Evolutionary conservation across 805 yeast species (phyloP), one percentile per base, ranked within the genome.

Genomic region (Cyberlindnera americana): DNA sequence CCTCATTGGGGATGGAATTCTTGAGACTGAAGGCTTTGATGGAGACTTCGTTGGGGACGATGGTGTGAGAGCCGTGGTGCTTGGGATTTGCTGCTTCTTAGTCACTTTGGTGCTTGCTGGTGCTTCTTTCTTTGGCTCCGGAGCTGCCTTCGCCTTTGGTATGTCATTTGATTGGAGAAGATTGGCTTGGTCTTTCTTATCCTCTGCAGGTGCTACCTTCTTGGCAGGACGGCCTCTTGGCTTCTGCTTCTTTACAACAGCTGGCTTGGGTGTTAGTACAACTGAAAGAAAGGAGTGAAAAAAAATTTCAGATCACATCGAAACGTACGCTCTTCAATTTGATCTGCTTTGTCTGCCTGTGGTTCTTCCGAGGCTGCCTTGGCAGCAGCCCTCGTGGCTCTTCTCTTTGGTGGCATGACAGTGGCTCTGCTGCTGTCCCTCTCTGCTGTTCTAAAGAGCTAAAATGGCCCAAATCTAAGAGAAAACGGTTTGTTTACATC

Each of bases 321-420:
- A 15, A 23, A 38, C 43, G n/a, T 25, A 44, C 48, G 44, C 21
- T 40, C 44, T 9, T 39, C 33, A 14, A 18, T 16, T 8, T 4
- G 21, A 11, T 17, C 33, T 8, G 25, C 22, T 8, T 24, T 23
- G 21, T 22, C 31, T 22, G 15, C 12, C 29, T 7, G 19, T 4
- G 36, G 32, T 22, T 35, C 35, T 17, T 32, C 46, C 4, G 35
- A 23, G 15, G 33, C 36, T 3, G 33, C 35, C 35, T 40, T 47
- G 27, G 41, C 39, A 3, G 53, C 32, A 1, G 55, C 41, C 18
- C 53, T 47, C 11, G 55, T 47, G 18, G 52, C 40, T 40, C 50
- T 51, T 41, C 42, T 49, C 44, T 41, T 46, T 28, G 56, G 56
- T 4, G 54, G 54, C 57, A 49, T 49, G 6, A n/a, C n/a, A n/a